phyloP scores from a whole-genome alignment of 108 stramenopile species.

The Skeletonema tropicum region DNA sequence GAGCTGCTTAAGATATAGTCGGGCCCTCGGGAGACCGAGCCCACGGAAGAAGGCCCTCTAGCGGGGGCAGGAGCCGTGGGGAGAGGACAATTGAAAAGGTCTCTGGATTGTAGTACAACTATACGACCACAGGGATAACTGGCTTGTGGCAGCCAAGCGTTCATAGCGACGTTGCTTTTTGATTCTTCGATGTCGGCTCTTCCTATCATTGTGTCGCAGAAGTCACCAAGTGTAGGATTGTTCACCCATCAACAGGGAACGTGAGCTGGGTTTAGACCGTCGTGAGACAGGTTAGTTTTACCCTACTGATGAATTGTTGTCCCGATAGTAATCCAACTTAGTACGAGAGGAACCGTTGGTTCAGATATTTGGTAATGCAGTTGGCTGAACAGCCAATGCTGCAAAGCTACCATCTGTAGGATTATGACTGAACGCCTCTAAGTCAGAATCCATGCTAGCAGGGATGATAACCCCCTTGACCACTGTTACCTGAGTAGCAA shows the following conservation, averaged over 20 bases:
- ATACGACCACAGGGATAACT: slow-evolving; percentile 93
- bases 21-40: too few species aligned
- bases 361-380: slow-evolving; percentile 95
- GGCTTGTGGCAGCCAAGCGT: slow-evolving; percentile 95
- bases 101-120: too few species aligned
- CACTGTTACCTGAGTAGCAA: slow-evolving; percentile 74
- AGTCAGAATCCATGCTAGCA: slow-evolving; percentile 96
- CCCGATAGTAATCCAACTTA: slow-evolving; percentile 97
- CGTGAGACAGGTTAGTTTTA: slow-evolving; percentile 98
- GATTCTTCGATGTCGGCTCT: slow-evolving; percentile 96
- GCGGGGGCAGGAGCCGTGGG: too few species aligned
- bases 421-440: slow-evolving; percentile 96
- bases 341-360: slow-evolving; percentile 99
- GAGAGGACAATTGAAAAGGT: too few species aligned
- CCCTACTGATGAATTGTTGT: slow-evolving; percentile 92
- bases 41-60: too few species aligned
- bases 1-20: too few species aligned
- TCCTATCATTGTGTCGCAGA: slow-evolving; percentile 97
- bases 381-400: slow-evolving; percentile 92
- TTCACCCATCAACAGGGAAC: slow-evolving; percentile 97
- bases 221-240: slow-evolving; percentile 97
- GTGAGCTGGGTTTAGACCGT: slow-evolving; percentile 98
- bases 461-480: slow-evolving; percentile 86
- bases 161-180: slow-evolving; percentile 91
- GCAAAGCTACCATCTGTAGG: slow-evolving; percentile 94